These are phyloP conservation scores for Tulasnella calospora DNA, from an alignment of 768 basidiomycete species.

Conservation along the genomic window DNA sequence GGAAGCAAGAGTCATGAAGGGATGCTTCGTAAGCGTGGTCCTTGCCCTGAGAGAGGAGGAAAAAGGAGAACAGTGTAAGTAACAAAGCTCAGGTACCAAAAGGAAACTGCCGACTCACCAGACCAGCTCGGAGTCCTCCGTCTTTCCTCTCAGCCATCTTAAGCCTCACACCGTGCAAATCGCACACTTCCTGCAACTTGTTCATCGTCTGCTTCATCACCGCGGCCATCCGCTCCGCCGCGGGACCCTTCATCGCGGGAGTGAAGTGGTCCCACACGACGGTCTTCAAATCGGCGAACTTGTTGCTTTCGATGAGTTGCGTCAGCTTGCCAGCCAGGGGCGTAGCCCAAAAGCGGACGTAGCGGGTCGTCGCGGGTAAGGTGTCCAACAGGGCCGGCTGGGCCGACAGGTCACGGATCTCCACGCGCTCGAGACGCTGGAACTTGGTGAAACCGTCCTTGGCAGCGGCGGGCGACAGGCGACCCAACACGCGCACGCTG, in stretches of 20 bases:
- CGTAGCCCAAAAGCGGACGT: conserved; percentile 9
- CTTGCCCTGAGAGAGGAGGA: not conserved
- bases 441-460: not conserved
- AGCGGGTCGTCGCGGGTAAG: not conserved
- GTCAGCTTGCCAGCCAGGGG: not conserved
- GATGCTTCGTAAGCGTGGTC: conserved; percentile 5
- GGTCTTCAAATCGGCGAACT: conserved; percentile 2
- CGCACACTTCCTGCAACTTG: conserved; percentile 11
- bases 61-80: not conserved
- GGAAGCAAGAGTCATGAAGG: not conserved
- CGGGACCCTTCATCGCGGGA: not conserved
- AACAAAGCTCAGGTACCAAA: not conserved
- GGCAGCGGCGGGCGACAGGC: not conserved
- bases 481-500: not conserved
- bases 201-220: not conserved
- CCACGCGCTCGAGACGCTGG: conserved; percentile 5
- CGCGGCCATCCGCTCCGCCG: not conserved
- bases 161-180: conserved; percentile 3
- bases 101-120: not conserved
- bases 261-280: conserved; percentile 13
- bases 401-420: not conserved
- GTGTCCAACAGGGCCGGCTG: not conserved
- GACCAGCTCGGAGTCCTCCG: not conserved
- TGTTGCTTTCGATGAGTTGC: not conserved
- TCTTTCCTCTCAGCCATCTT: conserved; percentile 16